A percentile compares a stretch with the other conserved stretches of the same genome.
phyloP scores from a whole-genome alignment of 2,329 filamentous ascomycete genomes.

The Saccharata proteae region DNA sequence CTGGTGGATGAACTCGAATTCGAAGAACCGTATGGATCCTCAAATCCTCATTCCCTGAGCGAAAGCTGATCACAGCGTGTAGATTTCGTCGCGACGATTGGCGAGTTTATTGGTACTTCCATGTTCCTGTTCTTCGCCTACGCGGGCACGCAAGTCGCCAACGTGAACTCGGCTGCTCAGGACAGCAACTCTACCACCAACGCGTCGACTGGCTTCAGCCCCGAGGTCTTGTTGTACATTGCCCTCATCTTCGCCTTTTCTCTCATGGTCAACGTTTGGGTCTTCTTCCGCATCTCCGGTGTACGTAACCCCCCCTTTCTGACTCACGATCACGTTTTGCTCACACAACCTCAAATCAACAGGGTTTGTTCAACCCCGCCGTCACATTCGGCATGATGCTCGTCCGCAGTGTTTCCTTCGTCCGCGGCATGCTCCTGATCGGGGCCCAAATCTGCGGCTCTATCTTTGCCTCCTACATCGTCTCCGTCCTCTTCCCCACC shows the following conservation, averaged over 20 bases:
- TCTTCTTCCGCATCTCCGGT: conserved; percentile 27
- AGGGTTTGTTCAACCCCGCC: too few relatives aligned
- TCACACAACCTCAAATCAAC: conserved; percentile 10
- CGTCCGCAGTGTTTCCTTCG: conserved; percentile 16
- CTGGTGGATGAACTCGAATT: conserved; percentile 24
- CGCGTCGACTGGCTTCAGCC: conserved; percentile 9
- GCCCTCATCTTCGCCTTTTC: conserved; percentile 26
- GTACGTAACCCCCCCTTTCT: conserved; percentile 13
- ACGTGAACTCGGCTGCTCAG: conserved; percentile 18
- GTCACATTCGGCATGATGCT: conserved; percentile 26
- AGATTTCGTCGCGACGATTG: conserved; percentile 22
- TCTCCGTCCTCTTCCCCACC: conserved; percentile 24
- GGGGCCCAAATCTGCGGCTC: conserved; percentile 24
- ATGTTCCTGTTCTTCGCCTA: conserved; percentile 31
- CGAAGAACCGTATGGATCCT: conserved; percentile 21
- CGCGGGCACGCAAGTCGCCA: conserved; percentile 26
- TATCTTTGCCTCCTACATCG: conserved; percentile 23
- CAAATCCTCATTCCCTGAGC: not conserved
- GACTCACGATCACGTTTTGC: not conserved
- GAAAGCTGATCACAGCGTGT: not conserved
- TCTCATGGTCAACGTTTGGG: conserved; percentile 28
- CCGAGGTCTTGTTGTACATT: conserved; percentile 23
- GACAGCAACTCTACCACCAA: conserved; percentile 13
- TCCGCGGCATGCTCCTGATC: conserved; percentile 21
- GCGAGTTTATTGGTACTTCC: conserved; percentile 28